Base-by-base conservation (phyloP, 2,329 filamentous ascomycete species). In the Microsporum ferrugineum region DNA sequence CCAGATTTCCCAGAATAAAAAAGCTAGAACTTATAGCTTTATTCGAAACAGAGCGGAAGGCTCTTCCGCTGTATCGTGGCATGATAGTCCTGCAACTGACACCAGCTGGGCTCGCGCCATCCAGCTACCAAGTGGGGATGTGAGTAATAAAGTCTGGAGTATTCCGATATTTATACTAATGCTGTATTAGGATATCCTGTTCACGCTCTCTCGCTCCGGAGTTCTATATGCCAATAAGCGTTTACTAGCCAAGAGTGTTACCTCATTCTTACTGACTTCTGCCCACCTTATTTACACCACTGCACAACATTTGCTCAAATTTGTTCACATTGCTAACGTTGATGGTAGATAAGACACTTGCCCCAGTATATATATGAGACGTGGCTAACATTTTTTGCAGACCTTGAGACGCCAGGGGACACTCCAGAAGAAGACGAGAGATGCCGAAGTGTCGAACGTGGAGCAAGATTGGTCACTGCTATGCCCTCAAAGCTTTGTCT, bases 231-330 rank as follows among this genome's bases (percentile, higher is more conserved):
- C 87, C 45, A 88, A 91, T 70, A 84, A 86, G 2, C 83, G 81
- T 14, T 78, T 88, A 3, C 77, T 96, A 51, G 84, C 86, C 12
- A 90, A 88, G 72, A 95, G 94, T 67, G 96, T 91, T 73, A 97
- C 92, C 0, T 99, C 94, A 0, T 97, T 96, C 68, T 72, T 91
- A 4, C 76, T 91, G 31, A 96, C 92, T 0, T 79, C 85, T 0
- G 84, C 85, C 23, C 92, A 97, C 76, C 79, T 99, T 12, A 84
- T 97, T 62, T 91, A 92, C 69, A 99, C 94, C 0, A 99, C 94
- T 0, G 91, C 87, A 63, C 91, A 91, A 65, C 91, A 97, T 71
- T 79, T 96, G 2, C 80, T 99, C 64, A 99, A 99, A 73, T 96
- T 96, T 73, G 86, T 96, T 12, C 92, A 99, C 72, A 76, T 97